Evolutionary conservation across 441 rosid genomes (phyloP).

Genomic region (Gossypium davidsonii): DNA sequence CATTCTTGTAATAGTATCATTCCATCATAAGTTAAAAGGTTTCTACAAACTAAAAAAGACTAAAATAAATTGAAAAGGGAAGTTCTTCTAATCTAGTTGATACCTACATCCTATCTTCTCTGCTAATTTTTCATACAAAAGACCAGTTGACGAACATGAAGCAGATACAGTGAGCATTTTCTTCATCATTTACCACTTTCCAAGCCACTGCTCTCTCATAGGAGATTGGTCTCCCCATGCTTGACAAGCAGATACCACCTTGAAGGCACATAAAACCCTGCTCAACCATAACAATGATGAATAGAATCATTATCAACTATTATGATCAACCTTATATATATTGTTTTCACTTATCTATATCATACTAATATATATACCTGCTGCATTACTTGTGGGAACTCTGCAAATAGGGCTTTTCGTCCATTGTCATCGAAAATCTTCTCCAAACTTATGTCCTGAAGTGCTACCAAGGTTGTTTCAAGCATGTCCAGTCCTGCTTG

Average conservation of each 20-base stretch:
- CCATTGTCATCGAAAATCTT: conserved; percentile 56
- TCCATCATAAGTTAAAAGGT: conserved; percentile 3
- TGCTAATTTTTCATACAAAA: conserved; percentile 32
- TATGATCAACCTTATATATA: not conserved
- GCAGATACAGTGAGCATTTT: conserved; percentile 65
- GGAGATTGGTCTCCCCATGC: conserved; percentile 70
- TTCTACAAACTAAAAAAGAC: conserved; percentile 17
- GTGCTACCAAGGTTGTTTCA: conserved; percentile 64
- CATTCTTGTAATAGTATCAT: conserved; percentile 16
- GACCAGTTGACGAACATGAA: conserved; percentile 73
- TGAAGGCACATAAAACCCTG: conserved; percentile 69
- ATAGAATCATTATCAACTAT: not conserved
- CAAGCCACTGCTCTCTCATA: conserved; percentile 68
- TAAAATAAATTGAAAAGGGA: not conserved
- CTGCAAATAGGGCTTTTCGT: conserved; percentile 54
- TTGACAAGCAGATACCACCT: conserved; percentile 68
- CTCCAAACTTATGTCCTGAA: conserved; percentile 65
- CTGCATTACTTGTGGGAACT: conserved; percentile 71
- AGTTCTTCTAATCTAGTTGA: conserved; percentile 18
- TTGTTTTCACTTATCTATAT: not conserved
- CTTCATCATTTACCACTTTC: conserved; percentile 69
- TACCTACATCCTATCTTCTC: conserved; percentile 10
- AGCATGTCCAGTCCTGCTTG: conserved; percentile 78
- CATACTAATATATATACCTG: conserved; percentile 34
- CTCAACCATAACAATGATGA: not conserved